Conservation (phyloP, 2,329 filamentous ascomycete species). For the Aspergillus ochraceoroseus region DNA sequence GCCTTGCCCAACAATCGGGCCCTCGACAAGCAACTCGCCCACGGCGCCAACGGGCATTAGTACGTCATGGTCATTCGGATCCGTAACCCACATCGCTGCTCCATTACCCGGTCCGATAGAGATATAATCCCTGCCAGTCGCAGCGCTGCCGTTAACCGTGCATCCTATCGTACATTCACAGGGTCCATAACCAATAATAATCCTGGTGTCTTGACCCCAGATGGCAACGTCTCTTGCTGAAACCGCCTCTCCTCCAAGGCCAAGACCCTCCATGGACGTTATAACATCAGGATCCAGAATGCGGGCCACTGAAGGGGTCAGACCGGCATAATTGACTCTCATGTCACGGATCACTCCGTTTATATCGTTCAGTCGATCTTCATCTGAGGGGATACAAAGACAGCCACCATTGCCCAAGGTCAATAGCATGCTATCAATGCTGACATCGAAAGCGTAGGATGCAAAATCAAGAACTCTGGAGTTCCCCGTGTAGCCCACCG, state of each 20-base stretch:
- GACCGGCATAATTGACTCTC: constrained; percentile 52
- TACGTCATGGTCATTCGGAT: constrained; percentile 36
- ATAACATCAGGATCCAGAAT: constrained; percentile 43
- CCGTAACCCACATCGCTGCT: constrained; percentile 39
- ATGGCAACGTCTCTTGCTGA: constrained; percentile 40
- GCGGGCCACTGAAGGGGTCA: constrained; percentile 57
- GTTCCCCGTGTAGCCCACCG: constrained; percentile 47
- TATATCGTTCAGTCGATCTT: constrained; percentile 49
- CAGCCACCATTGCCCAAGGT: constrained; percentile 55
- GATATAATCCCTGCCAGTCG: constrained; percentile 33
- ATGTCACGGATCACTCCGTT: constrained; percentile 48
- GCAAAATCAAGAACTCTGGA: constrained; percentile 60
- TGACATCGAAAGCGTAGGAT: constrained; percentile 52
- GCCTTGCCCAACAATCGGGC: constrained; percentile 46
- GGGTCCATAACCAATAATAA: constrained; percentile 45
- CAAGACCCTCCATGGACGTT: constrained; percentile 39
- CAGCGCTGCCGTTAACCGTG: constrained; percentile 37
- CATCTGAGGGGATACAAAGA: constrained; percentile 54
- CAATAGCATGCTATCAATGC: constrained; percentile 52
- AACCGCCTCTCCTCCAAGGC: constrained; percentile 45
- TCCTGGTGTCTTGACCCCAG: constrained; percentile 41
- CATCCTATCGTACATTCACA: constrained; percentile 44
- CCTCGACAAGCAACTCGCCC: constrained; percentile 48
- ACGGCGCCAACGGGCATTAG: constrained; percentile 44
- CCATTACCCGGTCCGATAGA: constrained; percentile 40